These are phyloP conservation scores for Arthrinium puccinioides DNA, from an alignment of 2,329 filamentous ascomycete genomes.

Conservation along the genomic window DNA sequence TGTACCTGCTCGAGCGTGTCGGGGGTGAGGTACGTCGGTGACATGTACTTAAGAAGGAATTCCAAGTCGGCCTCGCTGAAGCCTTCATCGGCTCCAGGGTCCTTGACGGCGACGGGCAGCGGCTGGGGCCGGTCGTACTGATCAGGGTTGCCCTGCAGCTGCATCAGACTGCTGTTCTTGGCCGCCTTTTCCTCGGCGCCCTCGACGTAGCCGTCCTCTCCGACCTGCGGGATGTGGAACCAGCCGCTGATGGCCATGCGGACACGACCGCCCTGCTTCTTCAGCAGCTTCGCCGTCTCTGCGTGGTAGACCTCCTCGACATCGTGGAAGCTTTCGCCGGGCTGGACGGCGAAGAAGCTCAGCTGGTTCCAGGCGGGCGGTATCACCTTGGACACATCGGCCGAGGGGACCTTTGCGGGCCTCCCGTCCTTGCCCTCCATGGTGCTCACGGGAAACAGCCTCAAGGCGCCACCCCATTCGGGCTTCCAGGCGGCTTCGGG, in stretches of 20 bases:
- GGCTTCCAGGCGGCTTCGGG: conserved; percentile 85
- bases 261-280: conserved; percentile 66
- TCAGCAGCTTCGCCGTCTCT: conserved; percentile 49
- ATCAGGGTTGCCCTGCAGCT: conserved; percentile 86
- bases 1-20: conserved; percentile 80
- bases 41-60: conserved; percentile 84
- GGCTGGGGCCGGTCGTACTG: conserved; percentile 76
- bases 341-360: conserved; percentile 96
- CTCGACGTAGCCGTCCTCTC: conserved; percentile 84
- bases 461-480: conserved; percentile 86
- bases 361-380: conserved; percentile 96
- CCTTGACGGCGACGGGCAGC: conserved; percentile 41
- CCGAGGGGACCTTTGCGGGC: conserved; percentile 70
- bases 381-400: conserved; percentile 74
- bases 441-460: conserved; percentile 70
- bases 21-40: conserved; percentile 84
- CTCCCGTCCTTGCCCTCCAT: conserved; percentile 62
- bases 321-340: conserved; percentile 98
- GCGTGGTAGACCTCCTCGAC: conserved; percentile 93
- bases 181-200: conserved; percentile 82
- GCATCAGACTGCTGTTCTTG: conserved; percentile 83
- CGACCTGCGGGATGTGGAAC: conserved; percentile 96
- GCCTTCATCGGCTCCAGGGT: conserved; percentile 34
- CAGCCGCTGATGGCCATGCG: conserved; percentile 98
- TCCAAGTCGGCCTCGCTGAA: conserved; percentile 76